A percentile compares a stretch with the other conserved stretches of the same genome.
These are phyloP conservation scores for Corchorus olitorius DNA, from an alignment of 345 rosid species.

Conservation along the genomic window DNA sequence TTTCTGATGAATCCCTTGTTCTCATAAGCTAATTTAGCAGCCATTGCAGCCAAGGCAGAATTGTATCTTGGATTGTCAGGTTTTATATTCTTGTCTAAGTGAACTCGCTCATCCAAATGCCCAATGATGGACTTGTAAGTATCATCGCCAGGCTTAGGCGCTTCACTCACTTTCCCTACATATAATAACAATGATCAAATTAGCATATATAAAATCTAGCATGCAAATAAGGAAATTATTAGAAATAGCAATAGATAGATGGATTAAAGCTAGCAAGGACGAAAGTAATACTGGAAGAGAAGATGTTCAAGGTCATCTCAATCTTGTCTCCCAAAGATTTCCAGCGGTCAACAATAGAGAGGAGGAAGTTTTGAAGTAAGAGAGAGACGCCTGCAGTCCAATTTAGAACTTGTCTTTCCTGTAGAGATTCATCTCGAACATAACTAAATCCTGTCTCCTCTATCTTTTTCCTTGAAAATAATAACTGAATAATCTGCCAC, in stretches of 20 bases:
- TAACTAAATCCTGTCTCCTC: not conserved
- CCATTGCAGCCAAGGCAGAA: constrained; percentile 18
- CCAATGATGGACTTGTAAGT: not conserved
- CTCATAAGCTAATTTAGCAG: constrained; percentile 14
- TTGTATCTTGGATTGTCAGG: constrained; percentile 10
- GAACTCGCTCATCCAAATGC: not conserved
- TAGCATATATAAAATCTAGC: not conserved
- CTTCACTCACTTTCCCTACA: not conserved
- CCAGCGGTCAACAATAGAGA: not conserved
- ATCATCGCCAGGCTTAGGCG: not conserved
- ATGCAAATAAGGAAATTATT: not conserved
- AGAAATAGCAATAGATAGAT: too few species aligned
- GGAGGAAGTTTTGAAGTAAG: not conserved
- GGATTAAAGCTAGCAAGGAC: too few species aligned
- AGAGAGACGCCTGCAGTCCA: not conserved
- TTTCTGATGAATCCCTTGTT: constrained; percentile 2
- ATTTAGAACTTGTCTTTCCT: too few species aligned
- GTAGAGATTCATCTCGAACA: too few species aligned
- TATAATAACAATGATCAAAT: too few species aligned
- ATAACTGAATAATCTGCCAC: not conserved
- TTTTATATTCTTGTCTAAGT: not conserved
- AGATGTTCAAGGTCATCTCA: constrained; percentile 13
- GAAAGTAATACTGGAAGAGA: not conserved
- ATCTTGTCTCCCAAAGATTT: not conserved
- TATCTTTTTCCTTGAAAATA: constrained; percentile 8